Evolutionary conservation across 1,139 yeast genomes (phyloP), one percentile per base, ranked within the genome.

Genomic region (Zygoascus hellenicus): DNA sequence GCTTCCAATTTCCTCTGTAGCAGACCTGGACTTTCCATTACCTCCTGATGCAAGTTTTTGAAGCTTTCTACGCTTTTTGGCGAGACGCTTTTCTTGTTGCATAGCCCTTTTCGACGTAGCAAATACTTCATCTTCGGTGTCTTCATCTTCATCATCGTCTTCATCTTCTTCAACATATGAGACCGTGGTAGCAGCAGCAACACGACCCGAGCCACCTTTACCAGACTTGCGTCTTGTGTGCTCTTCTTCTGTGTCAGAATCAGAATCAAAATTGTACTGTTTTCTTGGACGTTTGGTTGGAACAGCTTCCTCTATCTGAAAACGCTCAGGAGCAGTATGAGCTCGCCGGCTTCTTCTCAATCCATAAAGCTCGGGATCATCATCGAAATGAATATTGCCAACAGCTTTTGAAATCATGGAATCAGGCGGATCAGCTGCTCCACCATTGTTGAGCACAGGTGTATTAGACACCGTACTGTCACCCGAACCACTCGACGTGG

Each of bases 281-380:
- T 22, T 43, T 7, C 46, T 38, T 7, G 48, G 15, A 6, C 45
- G 41, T 30, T 48, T 49, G 17, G 34, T 31, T 22, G 52, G 47
- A 10, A 62, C 64, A n/a, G 62, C 68, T 29, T 67, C 71, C 19
- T 67, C 73, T 32, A 71, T 68, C 9, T 66, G 67, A 52, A 73
- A 76, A 39, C 74, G 67, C 19, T 76, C 80, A 2, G 67, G 64
- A 3, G 75, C 72, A 14, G 66, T 66, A 55, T 81, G 77, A 16
- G 87, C 82, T 57, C 97, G 76, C 39, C 84, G 82, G 31, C 95
- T 85, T 58, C 97, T 77, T 63, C 97, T 78, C 51, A 92, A 74
- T 2, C 98, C 98, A 59, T 90, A 92, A 30, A 92, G 75, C 65
- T 88, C 96, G 2, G 98, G 97, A 64, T 88, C 63, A 48, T 56